Conservation (phyloP, 768 basidiomycete genomes). For the Kondoa malvinella region DNA sequence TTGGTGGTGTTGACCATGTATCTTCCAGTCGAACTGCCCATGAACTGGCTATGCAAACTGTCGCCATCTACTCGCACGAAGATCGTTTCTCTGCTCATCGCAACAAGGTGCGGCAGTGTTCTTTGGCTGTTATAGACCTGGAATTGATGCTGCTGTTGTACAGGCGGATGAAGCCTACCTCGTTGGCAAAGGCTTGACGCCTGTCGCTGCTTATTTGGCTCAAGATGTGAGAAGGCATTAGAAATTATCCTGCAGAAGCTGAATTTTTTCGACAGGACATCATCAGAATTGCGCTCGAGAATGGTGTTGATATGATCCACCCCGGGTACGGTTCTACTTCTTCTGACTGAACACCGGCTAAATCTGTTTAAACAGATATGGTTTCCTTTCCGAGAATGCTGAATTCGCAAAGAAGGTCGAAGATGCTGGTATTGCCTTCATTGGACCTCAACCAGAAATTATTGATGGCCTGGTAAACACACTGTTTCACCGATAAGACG, state of each 20-base stretch:
- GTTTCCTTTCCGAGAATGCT: conserved; percentile 95
- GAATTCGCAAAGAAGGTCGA: conserved; percentile 94
- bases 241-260: no score
- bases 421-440: conserved; percentile 88
- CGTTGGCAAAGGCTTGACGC: conserved; percentile 88
- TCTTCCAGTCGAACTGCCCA: conserved; percentile 56
- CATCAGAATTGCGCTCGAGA: conserved; percentile 60
- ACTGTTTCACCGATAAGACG: background rate
- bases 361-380: conserved; percentile 46
- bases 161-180: conserved; percentile 97
- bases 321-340: conserved; percentile 30
- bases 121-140: no score
- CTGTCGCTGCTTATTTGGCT: conserved; percentile 89
- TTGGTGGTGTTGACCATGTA: background rate
- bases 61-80: conserved; percentile 94
- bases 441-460: conserved; percentile 86
- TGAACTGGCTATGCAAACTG: conserved; percentile 97
- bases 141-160: no score
- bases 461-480: conserved; percentile 57
- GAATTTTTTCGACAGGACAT: no score
- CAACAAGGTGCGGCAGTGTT: conserved; percentile 80
- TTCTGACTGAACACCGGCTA: conserved; percentile 7
- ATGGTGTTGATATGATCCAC: conserved; percentile 99
- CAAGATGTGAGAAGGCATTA: no score
- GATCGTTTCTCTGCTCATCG: conserved; percentile 93